Conservation (phyloP, 2,329 filamentous ascomycete species). For the Fusarium sp. region DNA sequence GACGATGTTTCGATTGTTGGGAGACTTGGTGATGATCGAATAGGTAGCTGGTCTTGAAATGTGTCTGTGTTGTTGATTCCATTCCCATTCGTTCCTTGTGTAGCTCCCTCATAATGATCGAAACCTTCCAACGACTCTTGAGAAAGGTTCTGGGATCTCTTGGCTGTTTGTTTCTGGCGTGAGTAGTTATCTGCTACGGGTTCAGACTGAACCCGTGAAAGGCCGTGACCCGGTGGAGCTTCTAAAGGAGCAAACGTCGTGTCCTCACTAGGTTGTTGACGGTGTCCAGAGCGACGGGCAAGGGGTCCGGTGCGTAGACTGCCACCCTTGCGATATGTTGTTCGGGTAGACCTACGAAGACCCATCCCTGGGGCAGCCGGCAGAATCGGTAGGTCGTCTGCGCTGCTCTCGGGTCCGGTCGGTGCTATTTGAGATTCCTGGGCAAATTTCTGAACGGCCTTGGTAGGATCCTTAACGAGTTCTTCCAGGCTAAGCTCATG, state of each 20-base stretch:
- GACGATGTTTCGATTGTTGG: slow-evolving; percentile 75
- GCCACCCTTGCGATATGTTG: slow-evolving; percentile 87
- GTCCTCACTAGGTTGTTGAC: slow-evolving; percentile 71
- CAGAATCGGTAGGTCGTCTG: slow-evolving; percentile 87
- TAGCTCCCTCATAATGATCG: slow-evolving; percentile 58
- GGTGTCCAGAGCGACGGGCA: slow-evolving; percentile 76
- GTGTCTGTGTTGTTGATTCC: slow-evolving; percentile 41
- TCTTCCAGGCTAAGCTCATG: slow-evolving; percentile 80
- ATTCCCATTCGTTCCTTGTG: slow-evolving; percentile 51
- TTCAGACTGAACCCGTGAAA: slow-evolving; percentile 77
- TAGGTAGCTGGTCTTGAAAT: slow-evolving; percentile 51
- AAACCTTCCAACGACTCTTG: slow-evolving; percentile 59
- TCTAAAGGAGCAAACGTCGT: slow-evolving; percentile 55
- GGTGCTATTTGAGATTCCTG: slow-evolving; percentile 65
- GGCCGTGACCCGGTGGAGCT: slow-evolving; percentile 62
- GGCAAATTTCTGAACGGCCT: slow-evolving; percentile 75
- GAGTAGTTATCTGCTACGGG: slow-evolving; percentile 69
- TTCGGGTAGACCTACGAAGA: slow-evolving; percentile 88
- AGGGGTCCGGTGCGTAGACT: slow-evolving; percentile 85
- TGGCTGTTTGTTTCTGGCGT: slow-evolving; percentile 63
- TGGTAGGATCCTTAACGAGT: slow-evolving; percentile 82
- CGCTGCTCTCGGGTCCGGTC: slow-evolving; percentile 56
- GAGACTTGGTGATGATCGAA: slow-evolving; percentile 50
- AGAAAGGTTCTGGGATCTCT: slow-evolving; percentile 63
- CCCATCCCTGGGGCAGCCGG: slow-evolving; percentile 82